Evolutionary conservation across 2,329 filamentous ascomycete species (phyloP).

Genomic region (Fusarium protoensiforme): DNA sequence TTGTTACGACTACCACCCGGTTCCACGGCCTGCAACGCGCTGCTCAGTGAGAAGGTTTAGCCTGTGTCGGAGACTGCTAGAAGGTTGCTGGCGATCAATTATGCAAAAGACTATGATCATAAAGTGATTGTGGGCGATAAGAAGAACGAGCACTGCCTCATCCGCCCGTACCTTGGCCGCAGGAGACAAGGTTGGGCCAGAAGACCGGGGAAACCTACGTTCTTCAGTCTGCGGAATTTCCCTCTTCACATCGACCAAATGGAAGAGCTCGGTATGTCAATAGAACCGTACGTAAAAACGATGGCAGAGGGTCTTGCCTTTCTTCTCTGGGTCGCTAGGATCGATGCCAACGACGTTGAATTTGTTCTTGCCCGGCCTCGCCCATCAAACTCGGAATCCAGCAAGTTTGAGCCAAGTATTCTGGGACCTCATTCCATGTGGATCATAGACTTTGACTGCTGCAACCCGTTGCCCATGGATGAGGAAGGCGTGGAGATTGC

Average conservation of each 20-base stretch:
- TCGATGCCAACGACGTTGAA: constrained; percentile 66
- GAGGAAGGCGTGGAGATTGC: constrained; percentile 53
- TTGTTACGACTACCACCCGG: constrained; percentile 31
- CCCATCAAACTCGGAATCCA: background rate
- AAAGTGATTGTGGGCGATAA: constrained; percentile 29
- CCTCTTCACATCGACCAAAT: constrained; percentile 63
- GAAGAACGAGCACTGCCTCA: constrained; percentile 58
- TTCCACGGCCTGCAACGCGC: constrained; percentile 39
- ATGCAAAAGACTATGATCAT: constrained; percentile 9
- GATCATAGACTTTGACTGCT: constrained; percentile 61
- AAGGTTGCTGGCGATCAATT: constrained; percentile 30
- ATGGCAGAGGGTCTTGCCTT: constrained; percentile 64
- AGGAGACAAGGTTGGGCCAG: constrained; percentile 19
- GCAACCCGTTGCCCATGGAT: constrained; percentile 49
- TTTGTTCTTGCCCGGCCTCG: constrained; percentile 60
- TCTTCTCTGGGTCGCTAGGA: constrained; percentile 58
- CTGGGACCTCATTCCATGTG: constrained; percentile 53
- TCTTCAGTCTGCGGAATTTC: constrained; percentile 60
- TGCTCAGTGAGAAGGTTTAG: constrained; percentile 46
- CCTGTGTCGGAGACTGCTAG: constrained; percentile 27
- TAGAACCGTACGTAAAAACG: constrained; percentile 49
- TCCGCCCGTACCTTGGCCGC: constrained; percentile 61
- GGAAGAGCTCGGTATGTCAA: constrained; percentile 52
- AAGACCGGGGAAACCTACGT: background rate
- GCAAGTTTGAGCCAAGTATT: background rate